phyloP scores from a whole-genome alignment of 225 moss, liverwort and hornwort genomes.

The Physcomitrium patens region DNA sequence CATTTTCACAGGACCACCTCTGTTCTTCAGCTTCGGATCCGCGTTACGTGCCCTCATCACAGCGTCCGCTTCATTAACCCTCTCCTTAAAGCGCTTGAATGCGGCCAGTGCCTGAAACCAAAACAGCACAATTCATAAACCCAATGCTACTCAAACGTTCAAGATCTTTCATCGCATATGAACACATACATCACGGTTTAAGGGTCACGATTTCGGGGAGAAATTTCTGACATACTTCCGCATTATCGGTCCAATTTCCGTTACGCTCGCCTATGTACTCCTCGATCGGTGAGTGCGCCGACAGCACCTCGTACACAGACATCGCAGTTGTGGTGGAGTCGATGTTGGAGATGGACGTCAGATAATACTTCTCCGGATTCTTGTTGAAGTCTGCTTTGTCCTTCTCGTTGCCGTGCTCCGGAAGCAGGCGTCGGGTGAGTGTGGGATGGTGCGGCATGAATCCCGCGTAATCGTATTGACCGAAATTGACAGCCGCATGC shows the following conservation, averaged over 20 bases:
- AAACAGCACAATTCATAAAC: neutral
- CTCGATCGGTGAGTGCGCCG: conserved; percentile 47
- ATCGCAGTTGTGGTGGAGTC: neutral
- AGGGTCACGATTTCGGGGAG: too few relatives aligned
- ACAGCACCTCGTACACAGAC: conserved; percentile 24
- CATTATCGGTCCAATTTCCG: conserved; percentile 29
- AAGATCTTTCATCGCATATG: neutral
- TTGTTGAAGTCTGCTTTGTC: conserved; percentile 32
- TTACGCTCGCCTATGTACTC: conserved; percentile 45
- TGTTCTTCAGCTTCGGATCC: conserved; percentile 35
- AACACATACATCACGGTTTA: too few relatives aligned
- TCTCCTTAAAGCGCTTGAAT: conserved; percentile 31
- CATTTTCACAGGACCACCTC: conserved; percentile 29
- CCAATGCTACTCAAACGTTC: neutral
- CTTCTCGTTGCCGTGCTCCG: neutral
- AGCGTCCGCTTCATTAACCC: conserved; percentile 24
- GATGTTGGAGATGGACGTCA: conserved; percentile 24
- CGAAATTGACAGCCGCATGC: conserved; percentile 43
- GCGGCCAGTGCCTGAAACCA: conserved; percentile 20
- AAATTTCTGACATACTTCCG: conserved; percentile 2
- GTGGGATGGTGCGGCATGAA: conserved; percentile 37
- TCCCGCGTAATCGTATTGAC: conserved; percentile 31
- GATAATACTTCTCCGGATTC: conserved; percentile 31
- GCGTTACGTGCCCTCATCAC: conserved; percentile 36
- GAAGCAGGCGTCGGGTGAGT: conserved; percentile 34